Evolutionary conservation across 352 stramenopile species (phyloP), one percentile per base, ranked within the genome.

Genomic region (Sclerospora graminicola): DNA sequence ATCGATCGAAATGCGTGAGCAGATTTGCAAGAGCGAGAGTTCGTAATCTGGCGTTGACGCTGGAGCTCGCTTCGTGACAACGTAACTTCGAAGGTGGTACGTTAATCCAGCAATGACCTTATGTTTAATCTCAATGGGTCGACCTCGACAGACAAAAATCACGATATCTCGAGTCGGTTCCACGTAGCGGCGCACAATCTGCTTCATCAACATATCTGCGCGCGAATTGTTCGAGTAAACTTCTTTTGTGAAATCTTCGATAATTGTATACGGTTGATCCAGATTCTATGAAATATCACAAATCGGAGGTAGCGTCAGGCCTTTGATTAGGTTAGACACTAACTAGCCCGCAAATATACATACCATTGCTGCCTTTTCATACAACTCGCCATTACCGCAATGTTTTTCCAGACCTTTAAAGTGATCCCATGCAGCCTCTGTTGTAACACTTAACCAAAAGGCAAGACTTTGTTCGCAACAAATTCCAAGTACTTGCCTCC

Each of bases 21-120:
- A 78, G 52, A 63, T 65, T 48, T 82, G 64, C 42, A 85, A 39
- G 14, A 81, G 55, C 20, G 67, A 61, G 21, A 60, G 45, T 8
- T 74, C 54, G 5, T 54, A 34, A 35, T 57, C 41, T 19, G 41
- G 32, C 19, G 56, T 56, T 15, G 64, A 70, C 4, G 37, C 29
- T 23, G 34, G 37, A 14, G 69, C 49, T 42, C 48, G 59, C 40
- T 67, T 69, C 15, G 78, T 51, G 21, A 85, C 39, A 19, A 72
- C 54, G 40, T 55, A 63, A 30, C 48, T 27, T 8, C 49, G 33
- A 35, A 58, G 39, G 19, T 58, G 54, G 13, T 54, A 63, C 9
- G 43, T 58, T 19, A 54, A 39, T 11, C 48, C 54, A 11, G 43
- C 35, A 16, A 63, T 44, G 0, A 37, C 38, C 11, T 58, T 63